Conservation (phyloP, 2,329 filamentous ascomycete species). For the Colletotrichum destructivum region DNA sequence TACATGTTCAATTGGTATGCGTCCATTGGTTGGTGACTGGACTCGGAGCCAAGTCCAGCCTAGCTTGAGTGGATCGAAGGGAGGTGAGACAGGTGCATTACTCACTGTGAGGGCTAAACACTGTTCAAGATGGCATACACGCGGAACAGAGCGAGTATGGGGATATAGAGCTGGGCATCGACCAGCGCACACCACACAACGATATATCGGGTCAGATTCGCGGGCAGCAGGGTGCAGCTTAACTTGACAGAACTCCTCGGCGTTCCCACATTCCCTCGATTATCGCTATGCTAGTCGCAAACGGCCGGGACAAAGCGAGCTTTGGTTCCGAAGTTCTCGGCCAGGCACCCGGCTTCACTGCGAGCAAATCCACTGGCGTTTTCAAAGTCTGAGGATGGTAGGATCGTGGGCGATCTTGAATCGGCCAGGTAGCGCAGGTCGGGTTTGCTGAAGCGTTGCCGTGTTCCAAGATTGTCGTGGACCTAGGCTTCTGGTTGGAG, state of each 20-base stretch:
- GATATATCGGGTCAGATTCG: conserved; percentile 80
- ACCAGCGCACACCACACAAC: conserved; percentile 78
- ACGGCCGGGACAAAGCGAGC: conserved; percentile 81
- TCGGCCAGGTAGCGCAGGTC: conserved; percentile 48
- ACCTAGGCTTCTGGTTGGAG: conserved; percentile 50
- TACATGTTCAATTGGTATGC: background rate
- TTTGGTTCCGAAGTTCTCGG: conserved; percentile 78
- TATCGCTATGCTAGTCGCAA: conserved; percentile 73
- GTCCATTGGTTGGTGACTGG: conserved; percentile 27
- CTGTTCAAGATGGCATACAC: conserved; percentile 79
- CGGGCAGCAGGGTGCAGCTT: conserved; percentile 73
- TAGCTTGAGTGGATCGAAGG: background rate
- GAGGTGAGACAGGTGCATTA: conserved; percentile 31
- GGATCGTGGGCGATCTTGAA: conserved; percentile 66
- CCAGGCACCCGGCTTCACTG: conserved; percentile 74
- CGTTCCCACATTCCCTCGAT: conserved; percentile 58
- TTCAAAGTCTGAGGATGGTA: conserved; percentile 61
- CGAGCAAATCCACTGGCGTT: conserved; percentile 71
- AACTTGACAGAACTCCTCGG: conserved; percentile 64
- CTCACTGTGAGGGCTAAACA: conserved; percentile 76
- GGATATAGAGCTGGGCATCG: conserved; percentile 83
- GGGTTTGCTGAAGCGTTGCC: conserved; percentile 20
- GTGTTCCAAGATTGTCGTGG: conserved; percentile 34
- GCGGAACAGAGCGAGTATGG: conserved; percentile 82
- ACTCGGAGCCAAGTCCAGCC: background rate